A percentile compares a stretch with the other conserved stretches of the same genome.
Evolutionary conservation across 78 protist species (phyloP).

Genomic region (Isochrysis galbana): DNA sequence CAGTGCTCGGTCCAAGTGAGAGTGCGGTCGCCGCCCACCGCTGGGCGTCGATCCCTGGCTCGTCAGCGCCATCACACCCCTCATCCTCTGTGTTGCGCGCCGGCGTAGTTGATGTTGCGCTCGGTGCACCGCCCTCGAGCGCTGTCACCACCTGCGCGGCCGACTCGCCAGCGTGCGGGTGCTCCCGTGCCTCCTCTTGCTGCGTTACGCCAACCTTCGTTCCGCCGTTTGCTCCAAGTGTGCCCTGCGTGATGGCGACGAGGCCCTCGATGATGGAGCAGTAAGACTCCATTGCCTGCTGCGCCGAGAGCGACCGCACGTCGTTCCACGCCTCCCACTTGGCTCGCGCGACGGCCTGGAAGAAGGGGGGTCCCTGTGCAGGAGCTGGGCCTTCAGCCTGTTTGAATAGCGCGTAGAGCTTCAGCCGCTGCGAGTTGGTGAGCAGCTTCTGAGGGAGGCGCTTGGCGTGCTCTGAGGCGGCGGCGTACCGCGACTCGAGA

Average conservation of each 20-base stretch:
- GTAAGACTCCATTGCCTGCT: neutral
- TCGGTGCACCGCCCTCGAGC: neutral
- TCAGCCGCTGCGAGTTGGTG: neutral
- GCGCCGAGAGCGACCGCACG: neutral
- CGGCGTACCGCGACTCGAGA: too few relatives aligned
- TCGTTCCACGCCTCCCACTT: constrained; percentile 6
- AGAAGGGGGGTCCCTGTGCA: neutral
- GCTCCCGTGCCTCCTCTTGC: neutral
- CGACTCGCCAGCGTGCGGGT: neutral
- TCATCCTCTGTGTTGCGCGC: neutral
- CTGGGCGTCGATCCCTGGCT: neutral
- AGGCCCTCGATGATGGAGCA: constrained; percentile 4
- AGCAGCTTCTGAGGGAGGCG: neutral
- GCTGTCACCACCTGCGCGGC: too few relatives aligned
- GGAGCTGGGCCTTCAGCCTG: neutral
- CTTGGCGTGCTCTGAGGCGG: neutral
- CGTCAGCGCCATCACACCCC: neutral
- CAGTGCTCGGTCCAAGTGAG: neutral
- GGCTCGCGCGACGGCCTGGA: neutral
- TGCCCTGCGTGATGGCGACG: neutral
- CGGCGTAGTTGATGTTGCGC: neutral
- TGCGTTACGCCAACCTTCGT: neutral
- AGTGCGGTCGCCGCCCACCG: neutral
- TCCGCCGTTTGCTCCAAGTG: neutral
- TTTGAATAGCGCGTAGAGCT: neutral